A percentile compares a stretch with the other conserved stretches of the same genome.
phyloP scores from a whole-genome alignment of 1,284 basidiomycete genomes.

The Uromyces viciae-fabae region DNA sequence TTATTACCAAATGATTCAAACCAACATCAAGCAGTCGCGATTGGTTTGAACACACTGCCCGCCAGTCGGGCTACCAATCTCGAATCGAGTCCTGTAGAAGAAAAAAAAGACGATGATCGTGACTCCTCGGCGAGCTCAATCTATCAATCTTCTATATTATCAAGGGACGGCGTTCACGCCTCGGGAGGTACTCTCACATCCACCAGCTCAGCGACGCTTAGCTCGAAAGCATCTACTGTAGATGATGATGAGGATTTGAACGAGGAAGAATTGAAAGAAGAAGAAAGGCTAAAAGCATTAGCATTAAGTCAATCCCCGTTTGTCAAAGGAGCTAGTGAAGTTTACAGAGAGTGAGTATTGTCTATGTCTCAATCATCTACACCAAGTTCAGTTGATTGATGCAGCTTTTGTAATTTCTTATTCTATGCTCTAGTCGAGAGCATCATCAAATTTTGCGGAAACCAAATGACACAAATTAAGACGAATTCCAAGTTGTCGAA shows the following conservation, averaged over 20 bases:
- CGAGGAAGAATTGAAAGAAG: slow-evolving; percentile 36
- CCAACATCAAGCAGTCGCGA: neutral
- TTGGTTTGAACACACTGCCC: neutral
- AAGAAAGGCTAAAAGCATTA: slow-evolving; percentile 27
- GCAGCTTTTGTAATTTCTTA: too few relatives aligned
- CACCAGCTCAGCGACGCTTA: neutral
- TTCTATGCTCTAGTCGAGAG: too few relatives aligned
- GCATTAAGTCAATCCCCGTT: slow-evolving; percentile 24
- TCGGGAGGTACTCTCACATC: slow-evolving; percentile 16
- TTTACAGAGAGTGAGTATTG: slow-evolving; percentile 42
- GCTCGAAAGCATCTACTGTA: neutral
- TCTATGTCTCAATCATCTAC: too few relatives aligned
- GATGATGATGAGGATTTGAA: slow-evolving; percentile 35
- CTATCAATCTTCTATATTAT: neutral
- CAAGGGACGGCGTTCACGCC: neutral
- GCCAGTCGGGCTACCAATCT: neutral
- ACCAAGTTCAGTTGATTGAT: too few relatives aligned
- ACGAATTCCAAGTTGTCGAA: too few relatives aligned
- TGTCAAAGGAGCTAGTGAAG: slow-evolving; percentile 35
- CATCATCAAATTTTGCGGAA: slow-evolving; percentile 23
- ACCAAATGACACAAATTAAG: too few relatives aligned
- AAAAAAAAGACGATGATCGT: slow-evolving; percentile 12
- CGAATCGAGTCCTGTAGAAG: neutral
- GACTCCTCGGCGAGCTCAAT: slow-evolving; percentile 18
- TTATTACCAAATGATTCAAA: neutral